Evolutionary conservation across 2,329 filamentous ascomycete genomes (phyloP), one percentile per base, ranked within the genome.

Genomic region (Helotiales sp.): DNA sequence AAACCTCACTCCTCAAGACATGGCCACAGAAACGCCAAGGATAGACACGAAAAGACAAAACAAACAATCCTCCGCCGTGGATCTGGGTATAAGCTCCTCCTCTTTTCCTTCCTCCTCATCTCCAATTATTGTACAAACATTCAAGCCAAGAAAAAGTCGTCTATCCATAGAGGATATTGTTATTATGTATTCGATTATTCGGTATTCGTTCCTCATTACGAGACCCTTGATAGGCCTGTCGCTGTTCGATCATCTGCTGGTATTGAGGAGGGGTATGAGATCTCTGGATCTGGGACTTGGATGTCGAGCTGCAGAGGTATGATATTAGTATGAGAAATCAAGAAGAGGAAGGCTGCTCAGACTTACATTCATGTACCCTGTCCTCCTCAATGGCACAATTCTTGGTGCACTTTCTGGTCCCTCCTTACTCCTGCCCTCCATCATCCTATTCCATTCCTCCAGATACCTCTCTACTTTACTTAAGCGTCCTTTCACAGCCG

Each of bases 281-380:
- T 85, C 66, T 90, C 87, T 1, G 90, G 89, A 70, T 93, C 89
- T 4, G 88, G 86, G 57, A 93, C 90, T 74, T 92, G 88, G 49
- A 93, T 90, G 66, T 93, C 89, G 66, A 93, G 81, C 87, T 90
- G 57, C 19, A 46, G 10, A 52, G 27, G n/a, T 33, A 75, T 58
- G 74, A 69, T 51, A 48, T 5, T 19, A 47, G 13, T 54, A 49
- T 30, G 44, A 29, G 30, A 30, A 40, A 12, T 29, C 9, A 33
- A 12, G 10, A 19, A 12, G 46, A 17, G 22, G 38, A 12, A 22
- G 31, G 34, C 29, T n/a, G 46, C 62, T n/a, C n/a, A 31, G 12
- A 65, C 85, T 75, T 75, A 90, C 87, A 65, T 82, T 92, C 86
- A 96, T 87, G 73, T 96, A 97, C 1, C 90, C 93, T 36, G 93